phyloP scores from a whole-genome alignment of 208 protist species.

The Trichomonas tenax region DNA sequence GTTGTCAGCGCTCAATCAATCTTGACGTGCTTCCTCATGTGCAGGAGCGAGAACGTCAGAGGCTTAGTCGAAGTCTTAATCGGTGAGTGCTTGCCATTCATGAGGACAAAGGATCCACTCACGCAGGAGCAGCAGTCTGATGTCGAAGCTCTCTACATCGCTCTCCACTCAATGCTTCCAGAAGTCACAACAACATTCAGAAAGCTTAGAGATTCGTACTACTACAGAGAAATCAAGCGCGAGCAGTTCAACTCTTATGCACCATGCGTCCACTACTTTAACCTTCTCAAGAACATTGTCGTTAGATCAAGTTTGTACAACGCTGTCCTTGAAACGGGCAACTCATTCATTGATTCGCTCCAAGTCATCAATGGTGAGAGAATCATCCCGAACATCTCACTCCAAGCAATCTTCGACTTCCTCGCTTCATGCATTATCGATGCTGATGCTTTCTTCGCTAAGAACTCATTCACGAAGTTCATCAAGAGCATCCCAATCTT shows the following conservation, averaged over 20 bases:
- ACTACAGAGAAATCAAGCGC: not conserved
- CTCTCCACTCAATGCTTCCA: not conserved
- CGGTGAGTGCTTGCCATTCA: not conserved
- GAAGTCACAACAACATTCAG: not conserved
- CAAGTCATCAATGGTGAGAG: not conserved
- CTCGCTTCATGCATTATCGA: not conserved
- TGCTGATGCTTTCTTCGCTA: not conserved
- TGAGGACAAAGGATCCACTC: not conserved
- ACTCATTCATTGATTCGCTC: not conserved
- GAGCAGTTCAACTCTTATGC: not conserved
- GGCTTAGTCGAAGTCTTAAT: not conserved
- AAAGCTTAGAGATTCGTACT: not conserved
- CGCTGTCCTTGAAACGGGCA: not conserved
- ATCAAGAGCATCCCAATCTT: not conserved
- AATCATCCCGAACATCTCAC: not conserved
- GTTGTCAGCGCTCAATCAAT: not conserved
- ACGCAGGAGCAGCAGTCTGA: not conserved
- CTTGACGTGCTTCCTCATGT: not conserved
- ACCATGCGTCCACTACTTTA: not conserved
- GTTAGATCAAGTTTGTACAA: not conserved
- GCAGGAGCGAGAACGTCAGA: not conserved
- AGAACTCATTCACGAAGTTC: not conserved
- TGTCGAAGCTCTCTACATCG: not conserved
- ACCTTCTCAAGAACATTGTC: not conserved
- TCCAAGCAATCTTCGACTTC: not conserved